Evolutionary conservation across 192 early-diverging fungal genomes (phyloP).

Genomic region (Gigaspora rosea): DNA sequence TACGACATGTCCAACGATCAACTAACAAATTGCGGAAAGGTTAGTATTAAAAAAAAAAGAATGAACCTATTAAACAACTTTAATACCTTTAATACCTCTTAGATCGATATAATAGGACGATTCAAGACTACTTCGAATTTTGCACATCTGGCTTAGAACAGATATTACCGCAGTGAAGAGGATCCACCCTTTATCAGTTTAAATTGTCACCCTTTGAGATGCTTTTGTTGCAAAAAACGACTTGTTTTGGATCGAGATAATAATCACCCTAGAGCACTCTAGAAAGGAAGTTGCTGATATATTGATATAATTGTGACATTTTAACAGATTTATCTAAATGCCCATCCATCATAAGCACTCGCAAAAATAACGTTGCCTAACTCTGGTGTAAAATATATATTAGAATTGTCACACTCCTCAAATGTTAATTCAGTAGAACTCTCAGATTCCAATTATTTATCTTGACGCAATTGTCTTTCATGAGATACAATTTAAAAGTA

Average conservation of each 20-base stretch:
- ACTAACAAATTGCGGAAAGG: no score
- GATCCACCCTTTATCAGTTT: no score
- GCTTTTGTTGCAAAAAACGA: slow-evolving; percentile 84
- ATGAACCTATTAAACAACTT: no score
- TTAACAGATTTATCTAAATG: slow-evolving; percentile 66
- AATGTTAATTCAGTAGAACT: slow-evolving; percentile 47
- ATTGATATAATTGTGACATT: not conserved
- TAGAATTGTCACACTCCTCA: slow-evolving; percentile 89
- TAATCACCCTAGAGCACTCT: slow-evolving; percentile 96
- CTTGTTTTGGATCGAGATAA: slow-evolving; percentile 97
- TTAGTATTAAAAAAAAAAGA: no score
- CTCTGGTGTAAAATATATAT: slow-evolving; percentile 95
- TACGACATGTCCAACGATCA: no score
- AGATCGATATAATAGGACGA: no score
- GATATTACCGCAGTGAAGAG: no score
- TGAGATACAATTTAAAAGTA: not conserved
- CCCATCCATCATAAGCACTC: slow-evolving; percentile 97
- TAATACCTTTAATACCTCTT: no score
- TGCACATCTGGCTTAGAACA: no score
- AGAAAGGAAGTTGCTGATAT: not conserved
- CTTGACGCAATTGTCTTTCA: not conserved
- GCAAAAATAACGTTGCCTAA: slow-evolving; percentile 97
- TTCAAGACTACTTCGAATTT: no score
- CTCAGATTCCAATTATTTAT: not conserved
- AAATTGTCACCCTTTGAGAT: slow-evolving; percentile 73